Conservation (phyloP, 1,284 basidiomycete species). For the Uromyces viciae-fabae region DNA sequence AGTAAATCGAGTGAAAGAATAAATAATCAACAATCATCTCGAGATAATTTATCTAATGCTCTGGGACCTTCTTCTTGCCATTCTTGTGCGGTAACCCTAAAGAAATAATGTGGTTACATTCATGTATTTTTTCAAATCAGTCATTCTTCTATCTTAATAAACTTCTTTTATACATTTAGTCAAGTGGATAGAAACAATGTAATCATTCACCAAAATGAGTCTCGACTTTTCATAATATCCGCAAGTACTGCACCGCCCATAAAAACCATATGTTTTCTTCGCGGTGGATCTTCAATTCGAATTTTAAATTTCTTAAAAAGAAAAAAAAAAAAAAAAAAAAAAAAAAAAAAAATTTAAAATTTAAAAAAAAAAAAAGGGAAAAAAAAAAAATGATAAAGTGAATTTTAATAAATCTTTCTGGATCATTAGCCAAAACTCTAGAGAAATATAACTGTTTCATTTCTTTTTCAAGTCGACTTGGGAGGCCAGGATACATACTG, state of each 20-base stretch:
- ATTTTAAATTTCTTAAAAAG: constrained; percentile 90
- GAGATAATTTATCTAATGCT: constrained; percentile 72
- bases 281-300: constrained; percentile 93
- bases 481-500: constrained; percentile 97
- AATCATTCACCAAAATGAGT: constrained; percentile 70
- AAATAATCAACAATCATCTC: constrained; percentile 12
- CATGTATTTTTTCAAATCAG: background rate
- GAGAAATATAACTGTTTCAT: constrained; percentile 98
- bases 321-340: background rate
- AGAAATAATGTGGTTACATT: too few species aligned
- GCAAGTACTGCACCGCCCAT: constrained; percentile 77
- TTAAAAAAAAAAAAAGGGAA: background rate
- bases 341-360: background rate
- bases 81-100: constrained; percentile 75
- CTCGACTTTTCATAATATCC: constrained; percentile 93
- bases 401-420: constrained; percentile 64
- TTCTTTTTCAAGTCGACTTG: constrained; percentile 94
- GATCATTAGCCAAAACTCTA: constrained; percentile 78
- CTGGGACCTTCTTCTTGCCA: constrained; percentile 84
- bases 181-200: background rate
- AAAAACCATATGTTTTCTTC: constrained; percentile 99
- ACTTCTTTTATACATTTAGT: background rate
- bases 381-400: background rate
- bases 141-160: background rate
- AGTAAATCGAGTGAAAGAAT: constrained; percentile 47